A percentile compares a stretch with the other conserved stretches of the same genome.
Evolutionary conservation across 164 flowering plant genomes (phyloP).

Genomic region (Cinnamomum chago): DNA sequence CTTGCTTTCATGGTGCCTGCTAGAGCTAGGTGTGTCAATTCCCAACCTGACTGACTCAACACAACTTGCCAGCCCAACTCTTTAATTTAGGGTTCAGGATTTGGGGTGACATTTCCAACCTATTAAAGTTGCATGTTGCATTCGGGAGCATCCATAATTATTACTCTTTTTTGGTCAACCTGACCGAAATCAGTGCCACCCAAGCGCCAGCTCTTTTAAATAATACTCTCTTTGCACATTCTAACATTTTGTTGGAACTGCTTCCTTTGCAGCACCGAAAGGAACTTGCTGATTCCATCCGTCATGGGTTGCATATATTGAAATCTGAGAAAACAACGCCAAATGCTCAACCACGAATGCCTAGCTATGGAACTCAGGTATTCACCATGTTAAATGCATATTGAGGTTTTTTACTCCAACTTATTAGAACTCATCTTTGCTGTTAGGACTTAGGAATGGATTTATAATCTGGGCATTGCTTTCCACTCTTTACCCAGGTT

Average conservation of each 20-base stretch:
- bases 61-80: no score
- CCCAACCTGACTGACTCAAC: neutral
- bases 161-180: no score
- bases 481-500: conserved; percentile 45
- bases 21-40: neutral
- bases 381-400: neutral
- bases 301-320: conserved; percentile 55
- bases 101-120: no score
- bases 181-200: no score
- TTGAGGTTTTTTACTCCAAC: neutral
- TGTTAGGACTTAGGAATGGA: neutral
- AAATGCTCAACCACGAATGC: conserved; percentile 67
- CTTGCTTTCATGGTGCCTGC: neutral
- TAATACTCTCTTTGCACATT: neutral
- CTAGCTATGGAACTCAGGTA: conserved; percentile 98
- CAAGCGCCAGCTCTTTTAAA: no score
- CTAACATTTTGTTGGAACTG: neutral
- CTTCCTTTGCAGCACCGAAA: conserved; percentile 61
- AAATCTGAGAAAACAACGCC: conserved; percentile 68
- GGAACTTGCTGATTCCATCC: conserved; percentile 74
- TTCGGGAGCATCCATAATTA: no score
- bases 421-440: neutral
- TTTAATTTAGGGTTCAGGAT: no score
- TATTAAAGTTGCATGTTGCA: no score
- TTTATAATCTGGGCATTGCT: neutral